Evolutionary conservation across 129 eudicot genomes (phyloP), one percentile per base, ranked within the genome.

Genomic region (Artemisia tridentata): DNA sequence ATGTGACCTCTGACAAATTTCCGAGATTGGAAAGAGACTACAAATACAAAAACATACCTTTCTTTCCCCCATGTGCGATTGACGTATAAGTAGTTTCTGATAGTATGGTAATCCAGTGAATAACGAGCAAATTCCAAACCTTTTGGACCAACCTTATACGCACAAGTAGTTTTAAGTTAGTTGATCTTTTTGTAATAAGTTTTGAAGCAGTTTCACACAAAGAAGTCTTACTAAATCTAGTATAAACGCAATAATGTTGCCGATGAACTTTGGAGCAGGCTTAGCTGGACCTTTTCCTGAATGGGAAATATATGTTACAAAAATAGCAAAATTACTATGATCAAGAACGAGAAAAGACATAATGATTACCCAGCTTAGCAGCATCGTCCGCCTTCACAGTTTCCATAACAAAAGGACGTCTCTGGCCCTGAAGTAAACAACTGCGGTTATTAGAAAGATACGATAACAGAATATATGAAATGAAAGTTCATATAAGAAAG

Each of bases 51-150:
- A 38, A 31, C 78, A 7, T 60, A 89, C 98, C 98, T 93, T 66
- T 89, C 65, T 80, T 84, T 89, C 49, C 98, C 98, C 96, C 98
- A 93, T 27, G 79, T 78, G 41, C 96, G 96, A 75, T 85, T 87
- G 34, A 89, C 92, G 38, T 89, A 69, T 16, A 93, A 73, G 81
- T 93, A 93, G 79, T 93, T 93, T 66, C 98, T 80, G 78, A 93
- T 93, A 0, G 96, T 89, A 78, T 93, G 98, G 76, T 93, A 93
- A 80, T 93, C 98, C 63, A 93, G 79, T n/a, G 98, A 93, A 66
- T 93, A 93, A 51, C 96, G 98, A 47, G 98, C 96, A 84, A 93
- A 87, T 81, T 93, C 96, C 58, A 93, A 82, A 78, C 98, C 98
- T 81, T 93, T 93, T 53, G 98, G 98, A 48, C 96, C 98, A 82